Evolutionary conservation across 73 alveolate species (phyloP), one percentile per base, ranked within the genome.

Genomic region (Paramecium sonneborni): DNA sequence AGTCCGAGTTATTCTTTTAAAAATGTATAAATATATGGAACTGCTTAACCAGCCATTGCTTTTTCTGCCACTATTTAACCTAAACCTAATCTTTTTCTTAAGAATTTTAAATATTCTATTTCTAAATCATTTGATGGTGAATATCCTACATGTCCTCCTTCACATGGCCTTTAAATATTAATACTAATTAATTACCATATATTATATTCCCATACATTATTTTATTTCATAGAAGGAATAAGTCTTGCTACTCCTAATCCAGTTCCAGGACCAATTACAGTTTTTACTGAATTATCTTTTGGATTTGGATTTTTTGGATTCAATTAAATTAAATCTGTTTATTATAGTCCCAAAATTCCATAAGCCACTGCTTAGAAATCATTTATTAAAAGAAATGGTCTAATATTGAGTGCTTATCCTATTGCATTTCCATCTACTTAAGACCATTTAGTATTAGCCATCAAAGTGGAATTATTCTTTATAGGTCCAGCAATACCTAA

Each of bases 381-480:
- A 43, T 88, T 88, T 12, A 88, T 69, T 21, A 88, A 67, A 12
- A 69, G 26, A 34, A 88, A 69, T 23, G 67, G 56, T 46, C 12
- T 41, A 18, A 88, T 88, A n/a, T 88, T 88, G 38, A 43, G 37
- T 35, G 38, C 20, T 46, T 69, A 4, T 23, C 88, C 93, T 62
- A 86, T 82, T 1, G 48, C 70, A 88, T 68, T 88, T 39, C 91
- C 94, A 88, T 44, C 87, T 30, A 88, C 74, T 43, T 43, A 56
- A 23, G 91, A 34, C 94, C 94, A 88, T 69, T 88, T 62, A 24
- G 94, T 76, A 70, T 79, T 79, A n/a, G 94, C 94, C 70, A 69
- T 88, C 35, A 44, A 38, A 34, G 84, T 38, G 30, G 89, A 56
- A 69, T 88, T 88, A 15, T 70, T 10, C n/a, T 57, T 48, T 8